Percentiles rank a stretch among this genome's conserved stretches.
Conservation (phyloP, 108 stramenopile genomes). For the Cyclotella sp. region DNA sequence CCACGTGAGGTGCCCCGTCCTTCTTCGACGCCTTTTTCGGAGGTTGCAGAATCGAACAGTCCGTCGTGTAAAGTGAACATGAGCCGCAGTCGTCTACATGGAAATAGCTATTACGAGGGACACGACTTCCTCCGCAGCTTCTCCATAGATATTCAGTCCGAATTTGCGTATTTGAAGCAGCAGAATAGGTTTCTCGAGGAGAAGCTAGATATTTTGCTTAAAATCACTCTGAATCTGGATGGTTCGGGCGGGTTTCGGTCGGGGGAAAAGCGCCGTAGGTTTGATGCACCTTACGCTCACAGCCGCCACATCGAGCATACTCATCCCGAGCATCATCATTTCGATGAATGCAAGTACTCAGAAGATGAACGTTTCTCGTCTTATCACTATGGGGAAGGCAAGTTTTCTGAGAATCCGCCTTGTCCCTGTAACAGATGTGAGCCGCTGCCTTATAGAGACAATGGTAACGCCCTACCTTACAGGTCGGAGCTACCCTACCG, state of each 20-base stretch:
- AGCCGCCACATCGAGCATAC: no score
- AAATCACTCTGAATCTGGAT: not conserved
- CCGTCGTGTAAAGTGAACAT: no score
- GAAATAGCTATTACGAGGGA: not conserved
- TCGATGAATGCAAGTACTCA: no score
- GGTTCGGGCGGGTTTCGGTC: not conserved
- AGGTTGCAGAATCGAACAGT: not conserved
- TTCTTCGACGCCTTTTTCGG: not conserved
- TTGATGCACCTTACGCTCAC: not conserved
- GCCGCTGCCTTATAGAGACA: no score
- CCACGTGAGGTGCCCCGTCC: no score
- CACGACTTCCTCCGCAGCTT: not conserved
- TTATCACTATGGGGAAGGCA: no score
- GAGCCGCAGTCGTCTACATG: not conserved
- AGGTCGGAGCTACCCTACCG: not conserved
- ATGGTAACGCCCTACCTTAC: not conserved
- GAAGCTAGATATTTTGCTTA: conserved; percentile 3
- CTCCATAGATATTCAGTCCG: not conserved
- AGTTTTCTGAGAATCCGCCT: no score
- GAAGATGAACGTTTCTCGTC: no score
- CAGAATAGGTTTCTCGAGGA: conserved; percentile 1
- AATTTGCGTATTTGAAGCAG: not conserved
- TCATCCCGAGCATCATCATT: no score
- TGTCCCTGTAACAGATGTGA: no score
- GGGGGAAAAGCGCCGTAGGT: not conserved